These are phyloP conservation scores for Terfezia boudieri DNA, from an alignment of 495 filamentous ascomycete species.

Conservation along the genomic window DNA sequence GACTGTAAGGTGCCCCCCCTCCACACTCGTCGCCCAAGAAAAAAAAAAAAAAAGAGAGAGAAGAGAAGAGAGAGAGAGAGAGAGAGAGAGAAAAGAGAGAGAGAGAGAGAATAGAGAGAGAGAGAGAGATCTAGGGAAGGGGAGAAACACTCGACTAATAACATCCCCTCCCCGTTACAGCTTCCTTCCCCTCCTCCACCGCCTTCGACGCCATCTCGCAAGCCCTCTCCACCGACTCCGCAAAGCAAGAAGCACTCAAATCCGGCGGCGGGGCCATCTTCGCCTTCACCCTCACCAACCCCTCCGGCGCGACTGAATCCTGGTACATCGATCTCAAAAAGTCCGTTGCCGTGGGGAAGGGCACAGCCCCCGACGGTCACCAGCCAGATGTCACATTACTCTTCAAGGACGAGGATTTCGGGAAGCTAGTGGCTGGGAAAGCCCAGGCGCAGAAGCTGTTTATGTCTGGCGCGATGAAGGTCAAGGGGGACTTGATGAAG, in stretches of 20 bases:
- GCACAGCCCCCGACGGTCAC: constrained; percentile 36
- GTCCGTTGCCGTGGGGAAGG: constrained; percentile 60
- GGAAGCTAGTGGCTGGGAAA: constrained; percentile 59
- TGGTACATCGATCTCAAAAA: constrained; percentile 95
- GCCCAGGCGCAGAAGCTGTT: constrained; percentile 87
- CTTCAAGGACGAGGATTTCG: constrained; percentile 73
- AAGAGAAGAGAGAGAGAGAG: too few relatives aligned
- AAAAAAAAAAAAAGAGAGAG: too few relatives aligned
- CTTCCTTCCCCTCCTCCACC: constrained; percentile 68
- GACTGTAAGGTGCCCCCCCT: too few relatives aligned
- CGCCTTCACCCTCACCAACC: constrained; percentile 81
- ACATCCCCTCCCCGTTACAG: constrained; percentile 23
- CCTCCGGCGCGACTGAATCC: constrained; percentile 46
- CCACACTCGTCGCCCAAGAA: too few relatives aligned
- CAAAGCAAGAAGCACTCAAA: constrained; percentile 67
- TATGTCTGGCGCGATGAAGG: constrained; percentile 92
- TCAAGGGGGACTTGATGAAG: constrained; percentile 97
- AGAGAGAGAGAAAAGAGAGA: too few relatives aligned
- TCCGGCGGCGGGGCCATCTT: constrained; percentile 60
- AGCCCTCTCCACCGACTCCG: constrained; percentile 43
- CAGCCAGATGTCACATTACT: constrained; percentile 72
- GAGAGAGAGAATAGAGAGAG: too few relatives aligned
- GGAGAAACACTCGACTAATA: too few relatives aligned
- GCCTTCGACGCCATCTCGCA: constrained; percentile 76
- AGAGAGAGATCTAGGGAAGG: too few relatives aligned